Evolutionary conservation across 306 rosid species (phyloP), one percentile per base, ranked within the genome.

Genomic region (Fragaria vesca): DNA sequence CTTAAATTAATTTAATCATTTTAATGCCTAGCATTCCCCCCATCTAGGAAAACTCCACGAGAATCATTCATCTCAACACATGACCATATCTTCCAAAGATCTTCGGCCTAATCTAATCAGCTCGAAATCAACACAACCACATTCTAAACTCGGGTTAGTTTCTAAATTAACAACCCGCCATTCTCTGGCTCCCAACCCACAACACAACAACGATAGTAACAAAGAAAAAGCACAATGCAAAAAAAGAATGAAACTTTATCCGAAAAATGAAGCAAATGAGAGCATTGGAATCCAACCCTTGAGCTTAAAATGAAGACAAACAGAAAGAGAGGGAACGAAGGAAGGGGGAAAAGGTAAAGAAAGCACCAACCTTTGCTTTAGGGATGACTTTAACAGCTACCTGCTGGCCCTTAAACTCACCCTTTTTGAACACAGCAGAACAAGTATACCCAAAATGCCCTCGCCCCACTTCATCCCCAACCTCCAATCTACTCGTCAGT

Each of bases 391-490:
- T 96, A 1, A 96, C 99, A 55, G 99, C 99, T 5, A 96, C 99
- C 69, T 91, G 88, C 58, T 87, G 93, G 62, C 97, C 99, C 85
- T 91, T 96, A 26, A 78, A 84, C 83, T 96, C 99, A 26, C 98
- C 99, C 83, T 93, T 96, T 85, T 93, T 96, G 89, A 87, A 93
- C 85, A 74, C 89, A 68, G 99, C 99, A 81, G 98, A 87, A 80
- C 97, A 96, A 84, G 99, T 96, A 84, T 96, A 96, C 86, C 99
- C 99, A 88, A 96, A 96, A 91, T 96, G 99, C 84, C 99, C 99
- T 74, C 97, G 88, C 15, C 99, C 99, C 74, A 96, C 91, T 79
- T 96, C 99, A 52, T 91, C 97, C 54, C 96, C 98, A 17, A 96
- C 89, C 85, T 96, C 99, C 75, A 93, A 67, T 86, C 88, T 83